A percentile compares a stretch with the other conserved stretches of the same genome.
Conservation (phyloP, 768 basidiomycete genomes). For the Pholiota microspora region DNA sequence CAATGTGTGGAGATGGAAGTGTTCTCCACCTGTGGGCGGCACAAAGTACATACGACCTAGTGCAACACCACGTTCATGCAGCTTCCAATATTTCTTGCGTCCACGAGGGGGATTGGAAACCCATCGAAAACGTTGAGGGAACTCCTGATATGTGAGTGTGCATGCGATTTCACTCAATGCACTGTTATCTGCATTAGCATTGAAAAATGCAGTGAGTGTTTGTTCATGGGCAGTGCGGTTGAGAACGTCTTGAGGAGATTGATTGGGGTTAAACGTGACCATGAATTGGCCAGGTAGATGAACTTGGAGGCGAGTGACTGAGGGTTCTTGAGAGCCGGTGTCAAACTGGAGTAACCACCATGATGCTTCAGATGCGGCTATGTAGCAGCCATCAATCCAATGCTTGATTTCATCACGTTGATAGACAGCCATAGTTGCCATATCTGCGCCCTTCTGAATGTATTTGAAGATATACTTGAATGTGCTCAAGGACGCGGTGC, state of each 20-base stretch:
- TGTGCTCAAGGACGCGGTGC: conserved; percentile 29
- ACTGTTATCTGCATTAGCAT: conserved; percentile 26
- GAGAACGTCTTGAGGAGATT: conserved; percentile 24
- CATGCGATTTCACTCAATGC: conserved; percentile 15
- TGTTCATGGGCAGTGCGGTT: conserved; percentile 18
- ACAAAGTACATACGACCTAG: conserved; percentile 41
- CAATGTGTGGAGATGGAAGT: conserved; percentile 38
- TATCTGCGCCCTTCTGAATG: conserved; percentile 40
- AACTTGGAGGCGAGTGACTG: conserved; percentile 38
- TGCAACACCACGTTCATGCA: conserved; percentile 27
- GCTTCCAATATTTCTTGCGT: too few species aligned
- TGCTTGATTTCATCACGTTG: conserved; percentile 23
- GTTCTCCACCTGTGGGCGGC: conserved; percentile 32
- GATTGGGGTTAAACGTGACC: conserved; percentile 30
- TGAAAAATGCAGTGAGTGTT: conserved; percentile 25
- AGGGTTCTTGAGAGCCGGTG: conserved; percentile 34
- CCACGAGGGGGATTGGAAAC: too few species aligned
- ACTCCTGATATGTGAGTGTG: conserved; percentile 32
- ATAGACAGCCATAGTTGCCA: conserved; percentile 5
- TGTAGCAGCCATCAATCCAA: conserved; percentile 39
- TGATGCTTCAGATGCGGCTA: conserved; percentile 29
- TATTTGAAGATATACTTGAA: conserved; percentile 50
- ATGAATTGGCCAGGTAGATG: conserved; percentile 41
- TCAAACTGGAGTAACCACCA: conserved; percentile 33
- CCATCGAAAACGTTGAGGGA: conserved; percentile 25